Evolutionary conservation across 306 rosid species (phyloP), one percentile per base, ranked within the genome.

Genomic region (Fragaria nilgerrensis): DNA sequence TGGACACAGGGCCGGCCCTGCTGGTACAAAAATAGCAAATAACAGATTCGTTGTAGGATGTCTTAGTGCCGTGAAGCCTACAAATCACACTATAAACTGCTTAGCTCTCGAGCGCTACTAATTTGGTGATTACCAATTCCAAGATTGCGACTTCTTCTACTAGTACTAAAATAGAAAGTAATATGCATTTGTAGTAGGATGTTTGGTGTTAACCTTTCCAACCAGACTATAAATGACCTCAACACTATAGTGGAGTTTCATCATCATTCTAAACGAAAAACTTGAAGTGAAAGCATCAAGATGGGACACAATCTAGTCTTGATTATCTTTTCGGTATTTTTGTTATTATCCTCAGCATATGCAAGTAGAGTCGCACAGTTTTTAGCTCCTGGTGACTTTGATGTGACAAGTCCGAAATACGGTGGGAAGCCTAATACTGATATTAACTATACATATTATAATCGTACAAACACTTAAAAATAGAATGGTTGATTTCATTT

Each of bases 391-490:
- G 20, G 47, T 6, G 39, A 5, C 5, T 75, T 68, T 19, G 75
- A 82, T n/a, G 41, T 85, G 14, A 65, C 71, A 4, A 58, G 34
- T 37, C 29, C 53, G 0, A 68, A n/a, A 3, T 85, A 70, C 45
- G 81, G 81, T 22, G 88, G 73, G 58, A 65, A 64, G 29, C 43
- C 81, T n/a, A 41, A 49, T 2, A 10, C 17, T 14, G 86, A 83
- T 23, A 68, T 79, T 9, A 5, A 44, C 3, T 25, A 14, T 25
- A 32, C n/a, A 14, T 32, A 39, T 7, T 55, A 6, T 8, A 20
- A 9, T 1, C 22, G 1, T 55, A 25, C 29, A n/a, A 20, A 10
- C 3, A 7, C 9, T 20, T 0, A 4, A 9, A 20, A 6, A 55
- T 55, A n/a, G 62, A 55, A 55, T 55, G 11, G 1, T 22, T 2